Evolutionary conservation across 768 basidiomycete genomes (phyloP).

Genomic region (Mycena latifolia): DNA sequence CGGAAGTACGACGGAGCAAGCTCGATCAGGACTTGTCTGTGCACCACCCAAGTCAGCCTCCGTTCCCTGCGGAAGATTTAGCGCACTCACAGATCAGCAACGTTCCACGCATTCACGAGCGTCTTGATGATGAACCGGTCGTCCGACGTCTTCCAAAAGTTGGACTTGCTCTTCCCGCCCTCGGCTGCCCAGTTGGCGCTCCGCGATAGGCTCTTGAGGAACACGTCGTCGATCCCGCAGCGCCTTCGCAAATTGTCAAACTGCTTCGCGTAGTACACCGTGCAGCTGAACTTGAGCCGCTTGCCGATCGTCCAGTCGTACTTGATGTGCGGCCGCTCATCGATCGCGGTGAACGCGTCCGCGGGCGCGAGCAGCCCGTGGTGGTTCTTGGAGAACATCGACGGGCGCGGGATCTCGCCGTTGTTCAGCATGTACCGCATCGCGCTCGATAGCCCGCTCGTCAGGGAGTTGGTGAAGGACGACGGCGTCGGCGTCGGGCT

Average conservation of each 20-base stretch:
- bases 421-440: conserved; percentile 68
- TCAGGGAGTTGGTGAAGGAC: conserved; percentile 59
- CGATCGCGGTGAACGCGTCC: conserved; percentile 57
- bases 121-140: conserved; percentile 88
- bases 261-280: conserved; percentile 85
- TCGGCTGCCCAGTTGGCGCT: conserved; percentile 80
- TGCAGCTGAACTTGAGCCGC: conserved; percentile 81
- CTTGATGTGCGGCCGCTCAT: conserved; percentile 85
- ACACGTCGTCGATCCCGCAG: conserved; percentile 75
- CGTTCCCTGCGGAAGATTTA: conserved; percentile 2
- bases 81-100: conserved; percentile 80
- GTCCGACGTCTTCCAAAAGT: conserved; percentile 88
- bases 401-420: conserved; percentile 47
- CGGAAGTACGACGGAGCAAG: conserved; percentile 84
- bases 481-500: conserved; percentile 45
- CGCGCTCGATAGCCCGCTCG: conserved; percentile 67
- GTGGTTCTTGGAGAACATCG: conserved; percentile 57
- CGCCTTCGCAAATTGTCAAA: conserved; percentile 76
- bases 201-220: conserved; percentile 69
- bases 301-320: conserved; percentile 86
- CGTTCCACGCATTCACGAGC: conserved; percentile 88
- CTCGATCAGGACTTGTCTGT: conserved; percentile 82
- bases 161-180: conserved; percentile 84
- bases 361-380: conserved; percentile 61
- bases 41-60: conserved; percentile 12